Evolutionary conservation across 805 yeast species (phyloP), one percentile per base, ranked within the genome.

Genomic region (Wickerhamomyces strasburgensis): DNA sequence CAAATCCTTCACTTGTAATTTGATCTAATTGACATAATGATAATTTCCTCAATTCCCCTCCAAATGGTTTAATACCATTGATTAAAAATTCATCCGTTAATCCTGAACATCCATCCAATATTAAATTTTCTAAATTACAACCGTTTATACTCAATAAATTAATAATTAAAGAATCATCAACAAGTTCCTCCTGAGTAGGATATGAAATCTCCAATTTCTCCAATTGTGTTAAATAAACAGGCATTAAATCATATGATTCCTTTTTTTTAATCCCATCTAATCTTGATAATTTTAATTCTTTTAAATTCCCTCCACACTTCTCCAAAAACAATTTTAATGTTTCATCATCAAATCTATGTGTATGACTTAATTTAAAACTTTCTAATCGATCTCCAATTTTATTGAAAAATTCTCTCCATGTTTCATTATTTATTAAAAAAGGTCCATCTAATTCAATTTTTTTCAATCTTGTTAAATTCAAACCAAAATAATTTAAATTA

Each of bases 371-470:
- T 43, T 80, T 80, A 47, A 93, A 75, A 30, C 65, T 63, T 17
- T 61, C 64, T 38, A 93, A 62, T 14, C 73, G 65, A 3, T 68
- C 57, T 2, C 83, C 84, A 43, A 74, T 64, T 2, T 53, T 45
- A 34, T 75, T 76, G 51, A 93, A 84, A 44, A 83, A 88, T 6
- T 65, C 70, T 45, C 75, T 75, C 99, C 99, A 93, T 38, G 78
- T 67, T 0, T 59, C 61, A 46, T 82, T 85, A 51, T 81, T 78
- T 31, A 93, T 80, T 47, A 93, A 62, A 55, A 93, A 93, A 0
- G 97, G 87, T 0, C 99, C 99, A 58, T 90, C 89, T 26, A 93
- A 61, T n/a, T 72, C 64, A 6, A 90, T 39, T 11, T 73, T 66
- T 13, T 58, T 65, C 32, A 93, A 64, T 21, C 72, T 60, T 0